Evolutionary conservation across 495 filamentous ascomycete species (phyloP).

Genomic region (Gamarada debralockiae): DNA sequence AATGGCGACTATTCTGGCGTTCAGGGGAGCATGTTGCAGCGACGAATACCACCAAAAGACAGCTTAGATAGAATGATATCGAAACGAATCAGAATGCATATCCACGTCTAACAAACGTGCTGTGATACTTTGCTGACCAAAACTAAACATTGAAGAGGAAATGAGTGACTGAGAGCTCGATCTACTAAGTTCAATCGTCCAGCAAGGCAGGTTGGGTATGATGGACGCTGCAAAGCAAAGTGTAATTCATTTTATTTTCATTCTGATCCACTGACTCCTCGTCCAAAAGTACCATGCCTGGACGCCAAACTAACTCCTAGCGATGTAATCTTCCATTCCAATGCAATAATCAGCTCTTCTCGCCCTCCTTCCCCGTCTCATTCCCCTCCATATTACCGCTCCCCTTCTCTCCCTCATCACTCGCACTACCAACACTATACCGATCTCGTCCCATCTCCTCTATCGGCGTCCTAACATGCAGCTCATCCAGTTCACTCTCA

Average conservation of each 20-base stretch:
- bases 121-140: no score
- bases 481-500: slow-evolving; percentile 78
- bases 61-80: not conserved
- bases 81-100: not conserved
- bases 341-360: slow-evolving; percentile 13
- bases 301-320: slow-evolving; percentile 2
- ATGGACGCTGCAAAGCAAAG: no score
- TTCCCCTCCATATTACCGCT: slow-evolving; percentile 16
- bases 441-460: slow-evolving; percentile 31
- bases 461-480: slow-evolving; percentile 49
- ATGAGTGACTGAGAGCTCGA: no score
- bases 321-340: not conserved
- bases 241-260: no score
- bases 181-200: no score
- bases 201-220: no score
- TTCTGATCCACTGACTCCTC: no score
- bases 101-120: no score
- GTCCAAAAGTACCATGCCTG: no score
- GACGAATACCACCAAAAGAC: slow-evolving; percentile 14
- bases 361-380: slow-evolving; percentile 7
- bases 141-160: no score
- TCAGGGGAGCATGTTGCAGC: slow-evolving; percentile 3
- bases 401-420: slow-evolving; percentile 36
- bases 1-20: slow-evolving; percentile 11
- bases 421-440: slow-evolving; percentile 57